Conservation (phyloP, 805 yeast species). For the Barnettozyma californica region DNA sequence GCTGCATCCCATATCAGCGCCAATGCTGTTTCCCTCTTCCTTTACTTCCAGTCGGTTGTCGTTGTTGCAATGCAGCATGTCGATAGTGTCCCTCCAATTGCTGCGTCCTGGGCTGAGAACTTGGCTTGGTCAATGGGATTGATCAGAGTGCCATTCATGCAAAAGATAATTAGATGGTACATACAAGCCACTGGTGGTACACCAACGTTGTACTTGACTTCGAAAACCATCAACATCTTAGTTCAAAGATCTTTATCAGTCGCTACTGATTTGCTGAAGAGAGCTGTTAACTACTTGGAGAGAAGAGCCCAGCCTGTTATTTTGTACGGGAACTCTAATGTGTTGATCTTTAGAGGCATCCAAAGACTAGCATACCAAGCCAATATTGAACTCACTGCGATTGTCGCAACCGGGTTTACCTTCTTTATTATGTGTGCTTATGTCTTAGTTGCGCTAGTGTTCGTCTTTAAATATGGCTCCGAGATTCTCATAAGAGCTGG, state of each 20-base stretch:
- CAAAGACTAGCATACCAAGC: constrained; percentile 75
- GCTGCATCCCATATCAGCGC: constrained; percentile 98
- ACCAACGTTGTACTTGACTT: constrained; percentile 63
- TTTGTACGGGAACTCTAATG: constrained; percentile 46
- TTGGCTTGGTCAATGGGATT: constrained; percentile 96
- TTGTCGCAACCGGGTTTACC: constrained; percentile 83
- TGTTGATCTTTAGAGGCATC: constrained; percentile 79
- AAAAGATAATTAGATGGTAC: constrained; percentile 85
- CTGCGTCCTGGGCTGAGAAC: constrained; percentile 96
- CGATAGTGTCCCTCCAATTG: constrained; percentile 87
- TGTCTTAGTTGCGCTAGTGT: constrained; percentile 56
- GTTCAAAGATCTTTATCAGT: constrained; percentile 59
- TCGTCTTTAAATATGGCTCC: constrained; percentile 46
- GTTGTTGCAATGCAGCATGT: constrained; percentile 95
- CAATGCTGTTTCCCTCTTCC: constrained; percentile 85
- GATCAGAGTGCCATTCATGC: constrained; percentile 71
- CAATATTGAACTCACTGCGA: constrained; percentile 73
- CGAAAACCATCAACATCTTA: constrained; percentile 58
- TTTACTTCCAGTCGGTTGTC: constrained; percentile 91
- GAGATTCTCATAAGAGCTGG: constrained; percentile 43
- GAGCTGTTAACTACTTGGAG: constrained; percentile 26
- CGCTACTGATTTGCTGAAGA: constrained; percentile 17
- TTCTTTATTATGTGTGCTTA: constrained; percentile 77
- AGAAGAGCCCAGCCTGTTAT: constrained; percentile 34
- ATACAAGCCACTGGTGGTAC: constrained; percentile 91